Evolutionary conservation across 345 rosid genomes (phyloP), one percentile per base, ranked within the genome.

Genomic region (Eucalyptus melliodora): DNA sequence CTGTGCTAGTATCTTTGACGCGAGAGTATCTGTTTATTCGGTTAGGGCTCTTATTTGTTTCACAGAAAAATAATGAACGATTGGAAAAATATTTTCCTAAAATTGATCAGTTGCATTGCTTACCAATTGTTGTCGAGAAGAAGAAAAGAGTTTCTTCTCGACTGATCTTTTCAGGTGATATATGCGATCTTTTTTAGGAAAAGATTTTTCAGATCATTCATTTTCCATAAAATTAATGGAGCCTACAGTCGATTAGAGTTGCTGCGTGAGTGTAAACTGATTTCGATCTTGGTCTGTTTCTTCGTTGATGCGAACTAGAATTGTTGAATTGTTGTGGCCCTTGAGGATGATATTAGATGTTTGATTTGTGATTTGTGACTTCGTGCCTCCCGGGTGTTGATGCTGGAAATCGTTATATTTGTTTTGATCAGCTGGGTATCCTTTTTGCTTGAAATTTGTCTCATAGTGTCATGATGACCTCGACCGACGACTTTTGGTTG

Each of bases 81-180:
- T 51, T 51, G 3, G 55, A 51, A 51, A 50, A 16, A 51, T 51
- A 6, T 51, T 51, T 51, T 6, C 21, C 21, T 51, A 51, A 51
- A 51, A 51, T 50, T 16, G 19, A 50, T 53, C 56, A 7, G 56
- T 51, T 51, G 56, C 56, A 53, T 17, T n/a, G n/a, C n/a, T n/a
- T n/a, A n/a, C n/a, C n/a, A n/a, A n/a, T n/a, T n/a, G n/a, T 53
- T 1, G 3, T 56, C 12, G 27, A 4, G 0, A 23, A 23, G 0
- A 23, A 23, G 60, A 24, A 56, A 56, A 55, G 5, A 19, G 24
- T 24, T 56, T 56, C 62, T 56, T 56, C 26, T 56, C 0, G 62
- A 24, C 27, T 4, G 27, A 56, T 56, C 12, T 0, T 56, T 23
- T 56, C 62, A 56, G 27, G 27, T 24, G 60, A 56, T 0, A 56